These are phyloP conservation scores for Trypanosoma vivax DNA, from an alignment of 208 protist species.

Conservation along the genomic window DNA sequence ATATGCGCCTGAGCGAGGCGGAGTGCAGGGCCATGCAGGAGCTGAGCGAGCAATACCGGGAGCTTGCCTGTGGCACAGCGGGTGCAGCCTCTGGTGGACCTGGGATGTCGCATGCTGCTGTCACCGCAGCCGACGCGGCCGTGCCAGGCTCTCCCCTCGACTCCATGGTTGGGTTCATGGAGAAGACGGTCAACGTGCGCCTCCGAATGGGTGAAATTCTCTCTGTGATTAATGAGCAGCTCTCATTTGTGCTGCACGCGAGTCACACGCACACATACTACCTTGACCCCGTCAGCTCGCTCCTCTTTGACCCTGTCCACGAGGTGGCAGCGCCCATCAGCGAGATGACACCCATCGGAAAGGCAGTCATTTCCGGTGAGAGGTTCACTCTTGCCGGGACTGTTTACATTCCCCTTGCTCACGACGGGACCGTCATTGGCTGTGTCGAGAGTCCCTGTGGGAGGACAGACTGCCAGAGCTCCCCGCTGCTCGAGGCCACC, in stretches of 20 bases:
- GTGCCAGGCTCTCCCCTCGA: too few species aligned
- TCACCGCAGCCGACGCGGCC: too few species aligned
- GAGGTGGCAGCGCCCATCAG: slow-evolving; percentile 35
- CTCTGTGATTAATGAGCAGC: too few species aligned
- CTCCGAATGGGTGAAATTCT: too few species aligned
- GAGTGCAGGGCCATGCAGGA: slow-evolving; percentile 4
- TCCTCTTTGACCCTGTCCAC: slow-evolving; percentile 53
- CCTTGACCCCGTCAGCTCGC: slow-evolving; percentile 28
- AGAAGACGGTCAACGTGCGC: too few species aligned
- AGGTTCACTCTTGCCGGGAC: slow-evolving; percentile 37
- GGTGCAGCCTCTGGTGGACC: too few species aligned
- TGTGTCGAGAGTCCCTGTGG: slow-evolving; percentile 48
- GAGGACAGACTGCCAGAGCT: background rate
- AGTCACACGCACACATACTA: slow-evolving; percentile 47
- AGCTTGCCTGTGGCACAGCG: background rate
- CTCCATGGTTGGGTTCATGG: too few species aligned
- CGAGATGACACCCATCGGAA: slow-evolving; percentile 40
- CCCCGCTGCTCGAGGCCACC: slow-evolving; percentile 9
- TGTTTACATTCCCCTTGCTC: slow-evolving; percentile 54
- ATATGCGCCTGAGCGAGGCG: slow-evolving; percentile 3
- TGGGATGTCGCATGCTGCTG: too few species aligned
- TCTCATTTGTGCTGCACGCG: too few species aligned
- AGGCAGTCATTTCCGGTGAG: slow-evolving; percentile 25
- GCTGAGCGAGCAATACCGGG: background rate
- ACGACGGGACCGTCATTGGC: slow-evolving; percentile 33